Percentiles rank a stretch among this genome's conserved stretches.
Conservation (phyloP, 1,284 basidiomycete species). For the Coriolopsis trogii region DNA sequence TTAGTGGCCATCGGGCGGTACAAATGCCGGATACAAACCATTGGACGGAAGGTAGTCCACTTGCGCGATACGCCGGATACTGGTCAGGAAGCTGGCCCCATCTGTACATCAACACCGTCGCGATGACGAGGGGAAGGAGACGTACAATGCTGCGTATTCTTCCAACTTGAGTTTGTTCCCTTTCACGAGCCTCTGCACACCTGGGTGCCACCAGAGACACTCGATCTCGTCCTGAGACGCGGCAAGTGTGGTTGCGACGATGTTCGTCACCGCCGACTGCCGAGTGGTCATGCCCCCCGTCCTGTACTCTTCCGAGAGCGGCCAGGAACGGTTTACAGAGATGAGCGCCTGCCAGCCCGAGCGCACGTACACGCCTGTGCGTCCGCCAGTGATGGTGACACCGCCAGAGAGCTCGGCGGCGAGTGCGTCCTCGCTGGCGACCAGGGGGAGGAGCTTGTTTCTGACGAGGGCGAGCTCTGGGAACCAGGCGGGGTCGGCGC, state of each 20-base stretch:
- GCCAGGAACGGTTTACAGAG: constrained; percentile 47
- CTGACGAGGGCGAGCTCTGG: constrained; percentile 56
- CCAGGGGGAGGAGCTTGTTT: constrained; percentile 59
- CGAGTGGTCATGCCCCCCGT: constrained; percentile 37
- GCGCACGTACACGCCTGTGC: constrained; percentile 65
- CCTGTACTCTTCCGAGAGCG: constrained; percentile 37
- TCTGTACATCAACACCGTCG: constrained; percentile 5
- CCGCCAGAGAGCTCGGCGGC: constrained; percentile 70
- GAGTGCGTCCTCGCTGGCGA: constrained; percentile 67
- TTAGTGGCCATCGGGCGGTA: not conserved
- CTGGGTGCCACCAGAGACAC: constrained; percentile 69
- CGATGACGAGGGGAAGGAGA: constrained; percentile 13
- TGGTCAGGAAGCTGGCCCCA: constrained; percentile 62
- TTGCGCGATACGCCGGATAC: constrained; percentile 64
- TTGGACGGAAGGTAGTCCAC: constrained; percentile 71
- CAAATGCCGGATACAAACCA: constrained; percentile 41
- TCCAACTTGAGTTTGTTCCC: constrained; percentile 66
- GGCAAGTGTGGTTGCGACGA: constrained; percentile 59
- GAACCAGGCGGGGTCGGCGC: constrained; percentile 36
- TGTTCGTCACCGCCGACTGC: constrained; percentile 43
- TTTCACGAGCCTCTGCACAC: constrained; percentile 57
- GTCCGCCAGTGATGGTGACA: constrained; percentile 57
- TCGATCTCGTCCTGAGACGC: constrained; percentile 53
- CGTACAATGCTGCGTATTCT: constrained; percentile 77
- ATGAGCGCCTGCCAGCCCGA: constrained; percentile 67